Evolutionary conservation across 306 rosid genomes (phyloP).

Genomic region (Prunus davidiana): DNA sequence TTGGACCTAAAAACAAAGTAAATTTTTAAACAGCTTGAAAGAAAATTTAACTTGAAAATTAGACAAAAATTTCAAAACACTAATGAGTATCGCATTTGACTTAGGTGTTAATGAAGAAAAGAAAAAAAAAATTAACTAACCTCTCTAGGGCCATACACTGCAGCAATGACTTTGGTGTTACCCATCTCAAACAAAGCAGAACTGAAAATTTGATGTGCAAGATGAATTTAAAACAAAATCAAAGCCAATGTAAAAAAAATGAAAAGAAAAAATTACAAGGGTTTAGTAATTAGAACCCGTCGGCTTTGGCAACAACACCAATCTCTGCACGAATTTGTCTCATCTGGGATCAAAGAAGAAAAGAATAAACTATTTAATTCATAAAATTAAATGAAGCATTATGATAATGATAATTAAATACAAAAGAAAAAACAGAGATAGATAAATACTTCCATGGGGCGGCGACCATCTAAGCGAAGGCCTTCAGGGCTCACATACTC

Average conservation of each 20-base stretch:
- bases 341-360: slow-evolving; percentile 45
- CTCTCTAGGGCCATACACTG: slow-evolving; percentile 94
- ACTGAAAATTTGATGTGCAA: slow-evolving; percentile 30
- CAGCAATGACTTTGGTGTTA: slow-evolving; percentile 86
- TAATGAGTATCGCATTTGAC: background rate
- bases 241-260: background rate
- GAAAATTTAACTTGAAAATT: background rate
- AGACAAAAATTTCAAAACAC: background rate
- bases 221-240: background rate
- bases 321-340: slow-evolving; percentile 89
- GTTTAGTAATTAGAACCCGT: slow-evolving; percentile 45
- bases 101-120: background rate
- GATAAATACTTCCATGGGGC: slow-evolving; percentile 44
- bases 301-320: slow-evolving; percentile 83
- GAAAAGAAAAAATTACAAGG: slow-evolving; percentile 6
- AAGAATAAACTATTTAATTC: background rate
- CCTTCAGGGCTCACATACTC: slow-evolving; percentile 92
- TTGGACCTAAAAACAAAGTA: slow-evolving; percentile 56
- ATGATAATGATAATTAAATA: background rate
- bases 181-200: slow-evolving; percentile 94
- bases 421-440: background rate
- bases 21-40: background rate
- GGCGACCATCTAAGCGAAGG: slow-evolving; percentile 89
- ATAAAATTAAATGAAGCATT: background rate
- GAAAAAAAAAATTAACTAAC: slow-evolving; percentile 18